Evolutionary conservation across 345 rosid genomes (phyloP).

Genomic region (Gossypium rotundifolium): DNA sequence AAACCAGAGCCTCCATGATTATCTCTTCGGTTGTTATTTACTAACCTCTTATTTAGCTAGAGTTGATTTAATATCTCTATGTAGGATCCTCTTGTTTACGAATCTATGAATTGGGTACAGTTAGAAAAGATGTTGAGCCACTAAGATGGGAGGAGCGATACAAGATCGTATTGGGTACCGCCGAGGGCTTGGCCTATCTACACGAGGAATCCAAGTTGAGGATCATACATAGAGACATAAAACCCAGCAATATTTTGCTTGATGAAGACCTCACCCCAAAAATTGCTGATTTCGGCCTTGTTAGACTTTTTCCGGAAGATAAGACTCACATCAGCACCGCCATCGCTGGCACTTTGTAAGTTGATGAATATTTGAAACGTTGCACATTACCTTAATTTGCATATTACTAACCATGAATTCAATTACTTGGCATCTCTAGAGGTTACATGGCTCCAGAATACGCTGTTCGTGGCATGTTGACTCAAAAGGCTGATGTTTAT

Average conservation of each 20-base stretch:
- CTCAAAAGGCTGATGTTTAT: constrained; percentile 83
- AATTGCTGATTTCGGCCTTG: constrained; percentile 94
- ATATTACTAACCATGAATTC: neutral
- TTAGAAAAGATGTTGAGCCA: constrained; percentile 30
- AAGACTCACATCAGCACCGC: constrained; percentile 65
- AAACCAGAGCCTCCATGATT: constrained; percentile 66
- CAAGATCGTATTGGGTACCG: constrained; percentile 60
- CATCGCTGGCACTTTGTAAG: constrained; percentile 85
- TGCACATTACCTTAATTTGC: neutral
- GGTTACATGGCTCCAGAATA: constrained; percentile 98
- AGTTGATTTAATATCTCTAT: no score
- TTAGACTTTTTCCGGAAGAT: constrained; percentile 64
- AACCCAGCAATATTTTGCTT: constrained; percentile 66
- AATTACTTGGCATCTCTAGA: constrained; percentile 25
- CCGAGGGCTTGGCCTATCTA: constrained; percentile 79
- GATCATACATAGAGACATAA: constrained; percentile 90
- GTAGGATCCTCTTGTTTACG: no score
- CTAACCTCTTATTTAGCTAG: neutral
- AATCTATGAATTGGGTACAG: constrained; percentile 31
- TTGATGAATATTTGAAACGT: neutral
- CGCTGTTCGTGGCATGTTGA: constrained; percentile 59
- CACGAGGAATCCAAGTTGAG: constrained; percentile 66
- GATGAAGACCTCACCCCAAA: constrained; percentile 61
- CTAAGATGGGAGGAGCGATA: constrained; percentile 54
- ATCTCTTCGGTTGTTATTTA: constrained; percentile 46